phyloP scores from a whole-genome alignment of 345 rosid genomes.

The Corymbia maculata region DNA sequence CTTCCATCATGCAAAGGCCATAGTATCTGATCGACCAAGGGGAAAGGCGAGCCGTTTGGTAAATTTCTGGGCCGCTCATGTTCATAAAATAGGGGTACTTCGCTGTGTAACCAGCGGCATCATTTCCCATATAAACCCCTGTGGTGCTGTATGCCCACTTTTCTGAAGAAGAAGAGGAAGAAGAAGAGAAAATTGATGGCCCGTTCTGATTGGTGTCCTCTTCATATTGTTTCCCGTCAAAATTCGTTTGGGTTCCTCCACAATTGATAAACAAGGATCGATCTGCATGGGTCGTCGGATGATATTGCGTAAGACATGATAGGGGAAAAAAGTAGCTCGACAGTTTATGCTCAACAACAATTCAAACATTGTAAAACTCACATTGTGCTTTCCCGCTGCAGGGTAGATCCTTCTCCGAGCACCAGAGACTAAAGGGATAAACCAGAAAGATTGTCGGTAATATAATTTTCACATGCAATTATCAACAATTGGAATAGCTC shows the following conservation, averaged over 20 bases:
- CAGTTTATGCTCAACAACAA: neutral
- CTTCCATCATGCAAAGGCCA: constrained; percentile 53
- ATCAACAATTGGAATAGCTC: too few relatives aligned
- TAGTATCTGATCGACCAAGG: constrained; percentile 14
- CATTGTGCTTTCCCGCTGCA: constrained; percentile 36
- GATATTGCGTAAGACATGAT: neutral
- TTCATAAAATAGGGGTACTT: constrained; percentile 15
- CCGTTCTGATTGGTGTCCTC: constrained; percentile 35
- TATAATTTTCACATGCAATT: neutral
- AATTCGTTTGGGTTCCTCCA: constrained; percentile 27
- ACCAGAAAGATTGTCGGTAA: too few relatives aligned
- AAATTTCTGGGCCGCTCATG: constrained; percentile 7
- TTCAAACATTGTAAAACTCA: constrained; percentile 10
- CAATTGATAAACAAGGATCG: constrained; percentile 67
- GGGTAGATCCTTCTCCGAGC: constrained; percentile 58
- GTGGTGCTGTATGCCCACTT: constrained; percentile 77
- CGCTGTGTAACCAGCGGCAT: neutral
- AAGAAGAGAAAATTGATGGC: constrained; percentile 18
- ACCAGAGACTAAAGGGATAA: constrained; percentile 36
- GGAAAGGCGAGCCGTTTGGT: too few relatives aligned
- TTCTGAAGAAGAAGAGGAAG: neutral
- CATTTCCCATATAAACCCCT: constrained; percentile 30
- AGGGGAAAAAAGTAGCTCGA: neutral
- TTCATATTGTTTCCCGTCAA: constrained; percentile 22
- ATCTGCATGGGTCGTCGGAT: constrained; percentile 7